Evolutionary conservation across 371 early-diverging fungal species (phyloP), one percentile per base, ranked within the genome.

Genomic region (Mucor saturninus): DNA sequence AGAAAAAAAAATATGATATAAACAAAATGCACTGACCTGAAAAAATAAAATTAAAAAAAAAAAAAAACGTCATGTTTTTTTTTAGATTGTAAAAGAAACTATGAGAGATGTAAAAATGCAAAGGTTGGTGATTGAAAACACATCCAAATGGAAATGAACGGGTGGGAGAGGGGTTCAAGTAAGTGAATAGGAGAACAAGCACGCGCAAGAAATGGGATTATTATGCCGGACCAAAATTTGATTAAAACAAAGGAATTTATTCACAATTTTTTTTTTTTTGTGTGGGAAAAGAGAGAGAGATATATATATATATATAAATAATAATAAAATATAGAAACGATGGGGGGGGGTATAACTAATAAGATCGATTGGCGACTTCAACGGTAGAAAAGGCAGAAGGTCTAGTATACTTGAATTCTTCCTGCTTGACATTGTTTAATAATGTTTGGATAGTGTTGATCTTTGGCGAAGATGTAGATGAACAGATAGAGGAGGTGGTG

Each of bases 381-480:
- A 39, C 21, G 54, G 40, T 26, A 54, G 54, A 66, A 37, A 66
- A 66, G 40, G 66, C 66, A 56, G 66, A 66, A 37, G 61, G 66
- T 21, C 59, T 58, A 5, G 59, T 49, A 50, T 50, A 30, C 28
- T 50, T 50, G 50, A 30, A 50, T 49, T 65, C 51, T 28, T 65
- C 72, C 30, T 46, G 46, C 26, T 50, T 50, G 21, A 64, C 65
- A 26, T 68, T 66, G 59, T 75, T 75, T 26, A 75, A 64, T 43
- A 75, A 57, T 14, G 67, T 70, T 45, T 70, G 73, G 43, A 75
- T 75, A 2, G 76, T 64, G 9, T 73, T 62, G 6, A 69, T 55
- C 40, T 69, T 72, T 5, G 67, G 66, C 11, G 69, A 69, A 8
- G 69, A 69, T 29, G 42, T 48, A 43, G 56, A 39, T 7, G 67